These are phyloP conservation scores for Delphinella strobiligena DNA, from an alignment of 2,329 filamentous ascomycete genomes.

Conservation along the genomic window DNA sequence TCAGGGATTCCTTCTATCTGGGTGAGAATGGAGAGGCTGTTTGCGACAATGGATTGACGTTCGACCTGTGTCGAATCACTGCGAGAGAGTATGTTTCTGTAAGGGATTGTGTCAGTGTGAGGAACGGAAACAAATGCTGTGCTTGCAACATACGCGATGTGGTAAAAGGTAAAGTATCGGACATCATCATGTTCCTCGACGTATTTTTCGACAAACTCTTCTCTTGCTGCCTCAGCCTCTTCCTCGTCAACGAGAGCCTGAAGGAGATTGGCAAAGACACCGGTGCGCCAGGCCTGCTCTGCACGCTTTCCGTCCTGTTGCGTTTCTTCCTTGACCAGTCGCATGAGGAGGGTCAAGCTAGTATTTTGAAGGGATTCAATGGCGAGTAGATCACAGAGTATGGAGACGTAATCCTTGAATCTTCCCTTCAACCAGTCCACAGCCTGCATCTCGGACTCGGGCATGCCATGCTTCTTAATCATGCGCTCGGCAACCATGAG, in stretches of 20 bases:
- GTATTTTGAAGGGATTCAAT: constrained; percentile 52
- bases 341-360: constrained; percentile 69
- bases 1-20: constrained; percentile 60
- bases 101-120: not conserved
- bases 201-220: constrained; percentile 67
- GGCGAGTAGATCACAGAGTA: constrained; percentile 49
- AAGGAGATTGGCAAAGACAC: constrained; percentile 50
- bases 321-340: constrained; percentile 66
- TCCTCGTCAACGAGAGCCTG: constrained; percentile 46
- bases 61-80: constrained; percentile 11
- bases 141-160: constrained; percentile 51
- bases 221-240: constrained; percentile 47
- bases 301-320: constrained; percentile 35
- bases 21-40: constrained; percentile 50
- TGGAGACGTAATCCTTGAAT: constrained; percentile 52
- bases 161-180: constrained; percentile 67
- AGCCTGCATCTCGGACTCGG: constrained; percentile 63
- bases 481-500: constrained; percentile 65
- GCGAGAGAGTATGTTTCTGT: constrained; percentile 5
- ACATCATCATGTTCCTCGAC: constrained; percentile 74
- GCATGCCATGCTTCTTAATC: constrained; percentile 49
- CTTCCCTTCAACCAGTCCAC: constrained; percentile 67
- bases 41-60: constrained; percentile 37
- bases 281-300: constrained; percentile 58
- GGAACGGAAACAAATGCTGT: not conserved